A percentile compares a stretch with the other conserved stretches of the same genome.
These are phyloP conservation scores for Lenwebbia sp. DNA, from an alignment of 345 rosid species.

Conservation along the genomic window DNA sequence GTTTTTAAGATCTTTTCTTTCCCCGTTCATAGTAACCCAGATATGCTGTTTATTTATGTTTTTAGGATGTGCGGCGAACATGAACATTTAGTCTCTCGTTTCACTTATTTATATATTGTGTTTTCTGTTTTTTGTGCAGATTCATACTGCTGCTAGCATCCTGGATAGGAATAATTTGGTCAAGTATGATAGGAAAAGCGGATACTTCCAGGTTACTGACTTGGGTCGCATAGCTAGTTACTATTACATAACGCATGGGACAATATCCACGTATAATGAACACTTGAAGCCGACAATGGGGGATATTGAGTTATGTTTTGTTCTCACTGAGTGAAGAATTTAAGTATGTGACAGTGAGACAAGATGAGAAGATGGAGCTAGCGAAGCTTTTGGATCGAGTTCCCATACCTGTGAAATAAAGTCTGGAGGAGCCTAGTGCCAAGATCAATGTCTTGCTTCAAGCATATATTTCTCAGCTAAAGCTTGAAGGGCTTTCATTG, in stretches of 20 bases:
- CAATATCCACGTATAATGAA: conserved; percentile 84
- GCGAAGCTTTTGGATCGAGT: conserved; percentile 88
- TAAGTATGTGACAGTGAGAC: conserved; percentile 89
- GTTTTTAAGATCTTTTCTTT: neutral
- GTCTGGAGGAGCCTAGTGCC: conserved; percentile 93
- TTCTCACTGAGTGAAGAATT: conserved; percentile 94
- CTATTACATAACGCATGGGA: conserved; percentile 84
- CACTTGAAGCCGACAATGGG: conserved; percentile 98
- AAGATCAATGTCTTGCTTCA: conserved; percentile 92
- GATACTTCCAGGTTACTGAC: conserved; percentile 93
- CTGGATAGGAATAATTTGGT: conserved; percentile 89
- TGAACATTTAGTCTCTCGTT: neutral
- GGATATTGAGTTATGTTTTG: conserved; percentile 79
- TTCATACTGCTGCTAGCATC: conserved; percentile 82
- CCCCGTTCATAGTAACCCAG: neutral
- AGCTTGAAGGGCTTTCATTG: conserved; percentile 94
- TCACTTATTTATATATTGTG: neutral
- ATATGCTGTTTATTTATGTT: neutral
- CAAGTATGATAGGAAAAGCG: conserved; percentile 86
- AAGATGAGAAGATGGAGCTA: conserved; percentile 98
- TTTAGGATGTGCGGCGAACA: neutral
- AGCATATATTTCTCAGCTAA: conserved; percentile 90
- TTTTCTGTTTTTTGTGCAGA: conserved; percentile 25
- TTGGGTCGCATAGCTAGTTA: conserved; percentile 99
- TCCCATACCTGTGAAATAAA: conserved; percentile 92